Conservation (phyloP, 2,329 filamentous ascomycete species). For the Aureobasidium vineae region DNA sequence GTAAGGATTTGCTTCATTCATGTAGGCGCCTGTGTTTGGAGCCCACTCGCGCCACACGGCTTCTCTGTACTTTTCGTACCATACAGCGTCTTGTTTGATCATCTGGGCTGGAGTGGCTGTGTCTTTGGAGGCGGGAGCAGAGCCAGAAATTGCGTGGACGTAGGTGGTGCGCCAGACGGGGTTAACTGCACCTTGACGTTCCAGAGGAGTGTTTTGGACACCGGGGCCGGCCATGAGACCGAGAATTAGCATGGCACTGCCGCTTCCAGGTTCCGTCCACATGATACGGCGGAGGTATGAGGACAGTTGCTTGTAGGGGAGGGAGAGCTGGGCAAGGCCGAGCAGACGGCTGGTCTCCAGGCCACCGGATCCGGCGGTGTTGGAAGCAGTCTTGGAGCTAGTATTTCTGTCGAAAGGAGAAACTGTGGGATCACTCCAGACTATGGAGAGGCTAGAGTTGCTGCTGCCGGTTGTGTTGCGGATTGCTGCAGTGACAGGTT, state of each 20-base stretch:
- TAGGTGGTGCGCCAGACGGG: conserved; percentile 47
- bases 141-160: conserved; percentile 39
- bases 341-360: conserved; percentile 7
- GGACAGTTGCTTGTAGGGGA: background rate
- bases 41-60: conserved; percentile 39
- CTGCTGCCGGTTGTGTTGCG: background rate
- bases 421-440: background rate
- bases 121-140: conserved; percentile 32
- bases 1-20: conserved; percentile 48
- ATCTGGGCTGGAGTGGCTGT: conserved; percentile 30
- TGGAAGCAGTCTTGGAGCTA: background rate
- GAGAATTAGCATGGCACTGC: background rate
- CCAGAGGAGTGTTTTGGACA: background rate
- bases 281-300: conserved; percentile 9
- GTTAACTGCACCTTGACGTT: conserved; percentile 36
- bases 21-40: conserved; percentile 45
- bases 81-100: background rate
- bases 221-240: background rate
- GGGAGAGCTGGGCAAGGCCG: background rate
- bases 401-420: conserved; percentile 1
- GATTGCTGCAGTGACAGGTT: background rate
- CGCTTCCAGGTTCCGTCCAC: background rate
- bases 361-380: background rate
- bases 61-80: background rate
- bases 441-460: background rate